Evolutionary conservation across 2,329 filamentous ascomycete species (phyloP).

Genomic region (Clonostachys rhizophaga): DNA sequence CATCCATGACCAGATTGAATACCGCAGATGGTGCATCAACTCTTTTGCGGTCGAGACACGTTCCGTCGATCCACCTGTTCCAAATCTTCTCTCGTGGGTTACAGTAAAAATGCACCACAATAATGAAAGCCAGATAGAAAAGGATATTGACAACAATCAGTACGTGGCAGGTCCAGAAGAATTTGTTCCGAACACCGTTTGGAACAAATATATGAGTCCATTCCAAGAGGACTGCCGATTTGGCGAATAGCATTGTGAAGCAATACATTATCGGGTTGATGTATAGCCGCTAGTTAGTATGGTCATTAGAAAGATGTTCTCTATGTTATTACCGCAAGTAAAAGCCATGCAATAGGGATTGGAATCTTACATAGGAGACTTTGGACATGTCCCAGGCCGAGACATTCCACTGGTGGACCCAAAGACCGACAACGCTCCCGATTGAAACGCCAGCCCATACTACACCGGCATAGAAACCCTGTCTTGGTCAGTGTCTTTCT

Average conservation of each 20-base stretch:
- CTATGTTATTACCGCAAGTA: neutral
- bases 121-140: conserved; percentile 4
- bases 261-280: neutral
- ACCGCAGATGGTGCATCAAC: conserved; percentile 9
- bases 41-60: neutral
- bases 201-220: conserved; percentile 7
- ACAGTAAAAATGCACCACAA: conserved; percentile 14
- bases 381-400: neutral
- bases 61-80: conserved; percentile 5
- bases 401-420: neutral
- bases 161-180: conserved; percentile 15
- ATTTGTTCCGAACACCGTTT: conserved; percentile 6
- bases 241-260: neutral
- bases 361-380: neutral
- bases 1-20: conserved; percentile 15
- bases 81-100: conserved; percentile 15
- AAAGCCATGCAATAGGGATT: neutral
- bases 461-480: no score
- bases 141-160: neutral
- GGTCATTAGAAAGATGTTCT: no score
- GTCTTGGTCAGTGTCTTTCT: no score
- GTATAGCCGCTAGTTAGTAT: neutral
- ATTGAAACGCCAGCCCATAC: no score
- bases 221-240: conserved; percentile 6
- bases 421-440: no score